A percentile compares a stretch with the other conserved stretches of the same genome.
These are phyloP conservation scores for Hygrocybe coccinea DNA, from an alignment of 768 basidiomycete genomes.

Conservation along the genomic window DNA sequence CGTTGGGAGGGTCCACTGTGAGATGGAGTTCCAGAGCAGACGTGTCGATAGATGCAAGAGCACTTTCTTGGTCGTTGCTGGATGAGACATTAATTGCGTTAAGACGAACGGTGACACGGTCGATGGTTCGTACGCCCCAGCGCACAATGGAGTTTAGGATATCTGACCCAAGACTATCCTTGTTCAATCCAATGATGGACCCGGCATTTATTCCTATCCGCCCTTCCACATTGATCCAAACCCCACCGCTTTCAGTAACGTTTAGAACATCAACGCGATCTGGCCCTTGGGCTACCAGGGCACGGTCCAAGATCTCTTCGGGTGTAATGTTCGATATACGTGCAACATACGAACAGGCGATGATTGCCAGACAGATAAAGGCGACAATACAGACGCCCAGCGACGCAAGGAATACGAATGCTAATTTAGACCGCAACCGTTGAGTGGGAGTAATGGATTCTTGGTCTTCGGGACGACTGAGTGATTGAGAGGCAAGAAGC, in stretches of 20 bases:
- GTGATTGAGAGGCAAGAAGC: conserved; percentile 41
- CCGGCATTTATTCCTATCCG: conserved; percentile 68
- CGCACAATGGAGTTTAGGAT: conserved; percentile 66
- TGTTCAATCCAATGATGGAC: conserved; percentile 49
- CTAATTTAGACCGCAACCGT: conserved; percentile 36
- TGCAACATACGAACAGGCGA: conserved; percentile 66
- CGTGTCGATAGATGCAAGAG: conserved; percentile 45
- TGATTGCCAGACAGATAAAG: conserved; percentile 41
- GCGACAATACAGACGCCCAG: conserved; percentile 46
- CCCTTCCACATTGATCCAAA: conserved; percentile 57
- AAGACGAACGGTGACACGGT: conserved; percentile 52
- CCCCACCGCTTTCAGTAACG: conserved; percentile 49
- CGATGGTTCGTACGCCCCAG: conserved; percentile 56
- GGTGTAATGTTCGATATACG: conserved; percentile 49
- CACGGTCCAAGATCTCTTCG: conserved; percentile 53
- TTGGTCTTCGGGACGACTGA: conserved; percentile 25
- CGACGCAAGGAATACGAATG: conserved; percentile 53
- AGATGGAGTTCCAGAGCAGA: conserved; percentile 54
- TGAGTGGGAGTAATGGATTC: conserved; percentile 21
- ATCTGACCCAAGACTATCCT: conserved; percentile 40
- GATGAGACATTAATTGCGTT: conserved; percentile 48
- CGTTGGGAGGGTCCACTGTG: conserved; percentile 46
- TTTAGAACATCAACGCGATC: conserved; percentile 59
- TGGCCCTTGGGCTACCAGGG: conserved; percentile 56
- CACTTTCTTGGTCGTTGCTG: conserved; percentile 32